A percentile compares a stretch with the other conserved stretches of the same genome.
Conservation (phyloP, 2,329 filamentous ascomycete genomes). For the Trichoderma afroharzianum region DNA sequence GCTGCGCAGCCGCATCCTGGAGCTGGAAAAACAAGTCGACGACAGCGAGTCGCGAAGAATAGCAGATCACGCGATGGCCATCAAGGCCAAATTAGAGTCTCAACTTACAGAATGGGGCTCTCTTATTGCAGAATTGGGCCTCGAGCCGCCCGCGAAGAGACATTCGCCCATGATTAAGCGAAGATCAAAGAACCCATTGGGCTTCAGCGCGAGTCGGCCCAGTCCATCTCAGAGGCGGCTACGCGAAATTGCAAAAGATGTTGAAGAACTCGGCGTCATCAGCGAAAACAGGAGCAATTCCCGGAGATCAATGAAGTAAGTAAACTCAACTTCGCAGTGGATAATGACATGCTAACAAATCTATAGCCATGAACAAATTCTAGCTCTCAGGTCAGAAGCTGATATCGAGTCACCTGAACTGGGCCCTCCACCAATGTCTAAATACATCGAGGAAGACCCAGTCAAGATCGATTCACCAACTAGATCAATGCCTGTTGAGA, state of each 20-base stretch:
- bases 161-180: slow-evolving; percentile 41
- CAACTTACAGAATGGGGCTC: slow-evolving; percentile 69
- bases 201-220: slow-evolving; percentile 36
- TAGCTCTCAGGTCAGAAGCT: slow-evolving; percentile 52
- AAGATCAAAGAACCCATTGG: slow-evolving; percentile 39
- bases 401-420: slow-evolving; percentile 64
- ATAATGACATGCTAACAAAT: slow-evolving; percentile 29
- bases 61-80: slow-evolving; percentile 63
- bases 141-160: slow-evolving; percentile 54
- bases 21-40: slow-evolving; percentile 64
- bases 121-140: slow-evolving; percentile 63
- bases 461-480: slow-evolving; percentile 51
- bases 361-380: slow-evolving; percentile 57
- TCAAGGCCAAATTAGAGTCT: slow-evolving; percentile 67
- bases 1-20: slow-evolving; percentile 66
- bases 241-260: slow-evolving; percentile 53
- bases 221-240: slow-evolving; percentile 55
- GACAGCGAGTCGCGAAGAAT: slow-evolving; percentile 57
- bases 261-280: slow-evolving; percentile 54
- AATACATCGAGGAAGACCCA: slow-evolving; percentile 55
- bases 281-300: slow-evolving; percentile 66
- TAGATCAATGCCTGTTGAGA: slow-evolving; percentile 20
- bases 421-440: slow-evolving; percentile 58
- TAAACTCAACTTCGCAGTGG: slow-evolving; percentile 18
- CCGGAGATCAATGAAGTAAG: slow-evolving; percentile 65